Percentiles rank a stretch among this genome's conserved stretches.
Conservation (phyloP, 2,329 filamentous ascomycete genomes). For the Aspergillus costaricaensis region DNA sequence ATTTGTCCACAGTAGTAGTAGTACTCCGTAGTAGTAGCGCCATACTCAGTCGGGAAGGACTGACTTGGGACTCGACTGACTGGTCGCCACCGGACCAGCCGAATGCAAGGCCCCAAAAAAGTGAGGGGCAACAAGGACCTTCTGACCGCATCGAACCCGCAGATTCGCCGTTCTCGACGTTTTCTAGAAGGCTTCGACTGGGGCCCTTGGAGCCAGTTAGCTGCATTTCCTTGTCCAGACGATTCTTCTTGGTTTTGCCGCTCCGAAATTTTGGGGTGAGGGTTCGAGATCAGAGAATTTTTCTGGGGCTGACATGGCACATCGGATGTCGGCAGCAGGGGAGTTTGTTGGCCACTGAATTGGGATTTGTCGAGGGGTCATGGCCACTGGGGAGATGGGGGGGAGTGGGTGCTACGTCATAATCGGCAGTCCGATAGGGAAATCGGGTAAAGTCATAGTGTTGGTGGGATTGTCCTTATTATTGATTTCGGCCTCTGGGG, state of each 20-base stretch:
- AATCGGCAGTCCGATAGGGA: slow-evolving; percentile 15
- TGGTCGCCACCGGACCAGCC: slow-evolving; percentile 12
- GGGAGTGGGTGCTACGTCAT: slow-evolving; percentile 9
- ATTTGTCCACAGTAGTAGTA: too few species aligned
- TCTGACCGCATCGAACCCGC: slow-evolving; percentile 15
- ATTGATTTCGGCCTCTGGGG: slow-evolving; percentile 8
- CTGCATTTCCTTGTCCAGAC: slow-evolving; percentile 15
- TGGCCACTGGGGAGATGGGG: background rate
- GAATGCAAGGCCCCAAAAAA: background rate
- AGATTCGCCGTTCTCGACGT: slow-evolving; percentile 32
- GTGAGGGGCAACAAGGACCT: slow-evolving; percentile 10
- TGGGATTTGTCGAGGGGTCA: background rate
- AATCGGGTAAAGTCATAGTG: slow-evolving; percentile 4
- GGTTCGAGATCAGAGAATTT: slow-evolving; percentile 3
- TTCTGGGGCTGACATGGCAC: background rate
- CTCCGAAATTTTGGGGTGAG: background rate
- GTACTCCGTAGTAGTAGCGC: background rate
- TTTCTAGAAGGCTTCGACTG: slow-evolving; percentile 37
- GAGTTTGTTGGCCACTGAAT: too few species aligned
- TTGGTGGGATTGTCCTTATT: slow-evolving; percentile 2
- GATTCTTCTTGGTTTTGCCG: slow-evolving; percentile 7
- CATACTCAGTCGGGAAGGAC: slow-evolving; percentile 4
- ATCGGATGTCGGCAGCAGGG: slow-evolving; percentile 6
- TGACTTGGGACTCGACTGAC: too few species aligned
- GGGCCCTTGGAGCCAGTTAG: slow-evolving; percentile 16